A percentile compares a stretch with the other conserved stretches of the same genome.
Conservation (phyloP, 2,329 filamentous ascomycete species). For the Dothideomycetes sp. region DNA sequence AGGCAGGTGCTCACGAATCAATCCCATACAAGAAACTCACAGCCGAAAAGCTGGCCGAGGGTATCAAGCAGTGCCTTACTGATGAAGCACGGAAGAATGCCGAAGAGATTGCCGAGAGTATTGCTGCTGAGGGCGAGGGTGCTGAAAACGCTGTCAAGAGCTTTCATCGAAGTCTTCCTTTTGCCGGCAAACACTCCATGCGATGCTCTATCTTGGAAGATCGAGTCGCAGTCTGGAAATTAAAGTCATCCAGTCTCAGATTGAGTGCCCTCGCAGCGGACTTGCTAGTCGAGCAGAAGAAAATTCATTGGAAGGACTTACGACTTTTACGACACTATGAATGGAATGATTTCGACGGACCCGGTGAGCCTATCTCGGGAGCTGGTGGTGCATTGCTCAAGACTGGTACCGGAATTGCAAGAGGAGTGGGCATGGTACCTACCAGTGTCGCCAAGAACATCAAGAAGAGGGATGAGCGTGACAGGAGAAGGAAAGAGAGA, state of each 20-base stretch:
- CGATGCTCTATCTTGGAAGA: slow-evolving; percentile 58
- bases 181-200: slow-evolving; percentile 42
- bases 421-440: slow-evolving; percentile 57
- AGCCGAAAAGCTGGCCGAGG: slow-evolving; percentile 56
- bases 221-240: slow-evolving; percentile 55
- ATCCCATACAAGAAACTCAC: slow-evolving; percentile 60
- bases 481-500: slow-evolving; percentile 37
- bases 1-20: slow-evolving; percentile 54
- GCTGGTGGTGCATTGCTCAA: slow-evolving; percentile 52
- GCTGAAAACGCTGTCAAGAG: slow-evolving; percentile 59
- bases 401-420: slow-evolving; percentile 49
- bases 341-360: slow-evolving; percentile 70
- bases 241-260: slow-evolving; percentile 52
- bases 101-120: slow-evolving; percentile 50
- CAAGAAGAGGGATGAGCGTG: slow-evolving; percentile 45
- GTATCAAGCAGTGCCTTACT: slow-evolving; percentile 58
- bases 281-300: slow-evolving; percentile 52
- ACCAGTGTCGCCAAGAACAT: slow-evolving; percentile 51
- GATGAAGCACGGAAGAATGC: slow-evolving; percentile 52
- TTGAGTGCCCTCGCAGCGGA: slow-evolving; percentile 58
- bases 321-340: slow-evolving; percentile 57
- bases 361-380: slow-evolving; percentile 63
- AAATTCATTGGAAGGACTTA: slow-evolving; percentile 54
- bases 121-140: slow-evolving; percentile 58
- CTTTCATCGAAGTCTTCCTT: slow-evolving; percentile 53